A percentile compares a stretch with the other conserved stretches of the same genome.
Evolutionary conservation across 2,329 filamentous ascomycete species (phyloP).

Genomic region (Trichoderma asperellum): DNA sequence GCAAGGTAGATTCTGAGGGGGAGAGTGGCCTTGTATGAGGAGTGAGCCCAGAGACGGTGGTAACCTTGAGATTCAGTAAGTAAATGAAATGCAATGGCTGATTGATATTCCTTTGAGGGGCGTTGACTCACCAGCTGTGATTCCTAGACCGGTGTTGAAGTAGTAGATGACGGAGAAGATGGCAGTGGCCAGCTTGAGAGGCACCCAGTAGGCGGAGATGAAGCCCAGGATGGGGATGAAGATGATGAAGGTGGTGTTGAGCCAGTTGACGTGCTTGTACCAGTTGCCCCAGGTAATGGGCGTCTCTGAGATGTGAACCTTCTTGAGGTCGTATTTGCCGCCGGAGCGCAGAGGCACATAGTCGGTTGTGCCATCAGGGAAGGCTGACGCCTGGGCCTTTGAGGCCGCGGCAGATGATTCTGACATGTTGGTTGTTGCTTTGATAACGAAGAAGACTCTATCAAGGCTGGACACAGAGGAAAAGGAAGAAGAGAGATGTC

Average conservation of each 20-base stretch:
- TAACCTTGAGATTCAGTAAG: slow-evolving; percentile 35
- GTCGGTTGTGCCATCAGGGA: slow-evolving; percentile 59
- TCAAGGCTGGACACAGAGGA: background rate
- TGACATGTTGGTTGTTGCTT: slow-evolving; percentile 38
- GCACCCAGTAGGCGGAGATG: slow-evolving; percentile 77
- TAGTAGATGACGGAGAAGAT: slow-evolving; percentile 79
- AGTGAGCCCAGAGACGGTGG: slow-evolving; percentile 83
- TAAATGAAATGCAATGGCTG: background rate
- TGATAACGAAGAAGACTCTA: background rate
- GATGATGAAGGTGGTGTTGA: slow-evolving; percentile 82
- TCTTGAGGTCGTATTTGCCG: slow-evolving; percentile 59
- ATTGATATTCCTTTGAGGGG: background rate
- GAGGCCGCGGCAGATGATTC: slow-evolving; percentile 46
- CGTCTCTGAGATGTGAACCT: slow-evolving; percentile 83
- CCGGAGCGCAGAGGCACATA: slow-evolving; percentile 54
- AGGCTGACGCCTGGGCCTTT: slow-evolving; percentile 47
- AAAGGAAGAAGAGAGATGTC: slow-evolving; percentile 1
- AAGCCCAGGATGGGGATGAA: slow-evolving; percentile 75
- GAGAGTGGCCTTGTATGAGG: slow-evolving; percentile 75
- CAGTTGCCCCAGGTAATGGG: slow-evolving; percentile 82
- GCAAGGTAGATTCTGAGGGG: slow-evolving; percentile 83
- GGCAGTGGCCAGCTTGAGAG: slow-evolving; percentile 70
- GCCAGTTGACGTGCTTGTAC: slow-evolving; percentile 93
- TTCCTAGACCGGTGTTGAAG: slow-evolving; percentile 80
- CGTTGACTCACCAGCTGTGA: slow-evolving; percentile 67